phyloP scores from a whole-genome alignment of 306 rosid species.

The Quercus cerris region DNA sequence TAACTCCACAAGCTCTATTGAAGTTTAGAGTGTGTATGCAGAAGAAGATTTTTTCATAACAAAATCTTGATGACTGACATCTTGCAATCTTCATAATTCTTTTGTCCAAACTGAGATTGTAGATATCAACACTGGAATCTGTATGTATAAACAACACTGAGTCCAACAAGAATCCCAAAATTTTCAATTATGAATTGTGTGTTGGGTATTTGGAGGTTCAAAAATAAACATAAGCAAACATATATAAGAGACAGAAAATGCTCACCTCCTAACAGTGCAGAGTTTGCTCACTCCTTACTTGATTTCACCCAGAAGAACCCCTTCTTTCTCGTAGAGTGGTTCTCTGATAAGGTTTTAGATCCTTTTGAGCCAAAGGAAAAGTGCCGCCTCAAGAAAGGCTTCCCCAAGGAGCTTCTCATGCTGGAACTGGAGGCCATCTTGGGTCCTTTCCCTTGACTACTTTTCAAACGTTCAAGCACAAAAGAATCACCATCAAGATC shows the following conservation, averaged over 20 bases:
- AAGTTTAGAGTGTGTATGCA: conserved; percentile 24
- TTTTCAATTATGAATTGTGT: conserved; percentile 6
- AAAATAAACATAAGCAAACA: conserved; percentile 14
- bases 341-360: conserved; percentile 47
- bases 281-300: conserved; percentile 49
- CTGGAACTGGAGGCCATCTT: conserved; percentile 63
- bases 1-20: conserved; percentile 40
- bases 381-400: conserved; percentile 77
- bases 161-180: conserved; percentile 6
- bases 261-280: conserved; percentile 49
- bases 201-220: not conserved
- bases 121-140: conserved; percentile 36
- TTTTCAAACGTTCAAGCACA: conserved; percentile 47
- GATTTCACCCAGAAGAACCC: conserved; percentile 95
- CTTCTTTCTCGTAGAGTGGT: conserved; percentile 56
- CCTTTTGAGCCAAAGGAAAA: conserved; percentile 86
- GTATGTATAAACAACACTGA: conserved; percentile 21
- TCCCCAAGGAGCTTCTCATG: conserved; percentile 52
- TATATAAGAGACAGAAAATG: conserved; percentile 13
- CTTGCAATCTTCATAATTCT: conserved; percentile 29
- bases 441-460: conserved; percentile 47
- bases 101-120: conserved; percentile 30
- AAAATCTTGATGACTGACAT: conserved; percentile 22
- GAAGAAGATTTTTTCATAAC: conserved; percentile 35
- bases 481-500: conserved; percentile 52